Conservation (phyloP, 2,329 filamentous ascomycete species). For the Aspergillus neoniger region DNA sequence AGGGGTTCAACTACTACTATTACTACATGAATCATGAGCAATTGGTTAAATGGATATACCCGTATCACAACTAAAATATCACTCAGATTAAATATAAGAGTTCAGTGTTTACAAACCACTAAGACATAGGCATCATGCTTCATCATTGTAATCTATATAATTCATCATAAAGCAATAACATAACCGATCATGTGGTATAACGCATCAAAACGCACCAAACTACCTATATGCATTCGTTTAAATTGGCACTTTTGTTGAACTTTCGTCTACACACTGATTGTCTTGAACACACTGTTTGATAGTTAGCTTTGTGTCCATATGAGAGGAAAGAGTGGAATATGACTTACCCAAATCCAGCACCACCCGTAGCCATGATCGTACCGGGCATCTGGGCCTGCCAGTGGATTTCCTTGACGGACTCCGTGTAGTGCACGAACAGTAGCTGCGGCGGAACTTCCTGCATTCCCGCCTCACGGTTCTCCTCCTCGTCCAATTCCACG, state of each 20-base stretch:
- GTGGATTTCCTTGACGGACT: constrained; percentile 91
- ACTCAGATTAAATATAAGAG: no score
- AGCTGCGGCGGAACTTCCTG: constrained; percentile 92
- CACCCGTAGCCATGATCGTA: constrained; percentile 83
- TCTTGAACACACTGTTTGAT: constrained; percentile 68
- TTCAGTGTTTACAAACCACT: no score
- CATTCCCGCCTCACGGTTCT: constrained; percentile 83
- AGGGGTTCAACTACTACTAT: no score
- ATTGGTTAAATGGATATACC: no score
- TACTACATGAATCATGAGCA: no score
- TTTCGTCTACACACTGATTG: constrained; percentile 69
- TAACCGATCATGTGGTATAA: constrained; percentile 7
- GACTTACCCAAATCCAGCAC: constrained; percentile 71
- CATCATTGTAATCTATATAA: constrained; percentile 9
- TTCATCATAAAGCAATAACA: constrained; percentile 5
- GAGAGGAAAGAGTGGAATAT: not conserved
- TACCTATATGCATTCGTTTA: constrained; percentile 7
- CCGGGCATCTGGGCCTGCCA: constrained; percentile 98
- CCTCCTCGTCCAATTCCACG: constrained; percentile 95
- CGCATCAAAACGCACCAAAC: constrained; percentile 8
- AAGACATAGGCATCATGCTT: not conserved
- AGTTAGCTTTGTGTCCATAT: constrained; percentile 20
- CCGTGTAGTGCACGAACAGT: constrained; percentile 94
- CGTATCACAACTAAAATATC: no score
- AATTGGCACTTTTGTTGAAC: constrained; percentile 6